These are phyloP conservation scores for Jatropha multifida DNA, from an alignment of 441 rosid genomes.

Conservation along the genomic window DNA sequence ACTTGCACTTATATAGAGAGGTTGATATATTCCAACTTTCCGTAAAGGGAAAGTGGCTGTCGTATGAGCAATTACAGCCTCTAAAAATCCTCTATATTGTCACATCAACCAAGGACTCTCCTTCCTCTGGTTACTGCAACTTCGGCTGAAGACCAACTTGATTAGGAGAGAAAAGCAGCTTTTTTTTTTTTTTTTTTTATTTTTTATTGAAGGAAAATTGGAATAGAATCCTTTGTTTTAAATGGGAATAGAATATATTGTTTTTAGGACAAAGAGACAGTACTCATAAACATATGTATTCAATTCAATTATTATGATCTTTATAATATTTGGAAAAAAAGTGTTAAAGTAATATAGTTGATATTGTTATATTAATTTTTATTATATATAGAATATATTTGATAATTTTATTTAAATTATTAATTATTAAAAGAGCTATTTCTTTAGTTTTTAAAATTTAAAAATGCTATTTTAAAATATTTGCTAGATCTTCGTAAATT, in stretches of 20 bases:
- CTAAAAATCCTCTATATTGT: background rate
- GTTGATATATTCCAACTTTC: background rate
- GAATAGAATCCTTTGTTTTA: background rate
- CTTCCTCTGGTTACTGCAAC: background rate
- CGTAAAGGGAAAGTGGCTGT: background rate
- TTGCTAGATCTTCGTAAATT: too few species aligned
- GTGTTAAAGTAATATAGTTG: too few species aligned
- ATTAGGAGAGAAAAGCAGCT: background rate
- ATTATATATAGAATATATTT: too few species aligned
- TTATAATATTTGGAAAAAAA: too few species aligned
- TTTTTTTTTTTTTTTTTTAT: background rate
- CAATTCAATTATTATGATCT: too few species aligned
- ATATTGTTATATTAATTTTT: too few species aligned
- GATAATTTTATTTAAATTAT: too few species aligned
- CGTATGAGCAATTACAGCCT: background rate
- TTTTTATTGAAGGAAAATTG: background rate
- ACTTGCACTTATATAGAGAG: background rate
- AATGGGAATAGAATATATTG: background rate
- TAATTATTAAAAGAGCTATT: too few species aligned
- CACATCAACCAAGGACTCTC: background rate
- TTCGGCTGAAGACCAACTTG: background rate
- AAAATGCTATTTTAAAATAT: too few species aligned
- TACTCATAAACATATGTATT: too few species aligned
- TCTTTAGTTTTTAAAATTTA: too few species aligned
- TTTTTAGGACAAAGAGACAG: too few species aligned